Evolutionary conservation across 768 basidiomycete genomes (phyloP).

Genomic region (Sistotremastrum suecicum): DNA sequence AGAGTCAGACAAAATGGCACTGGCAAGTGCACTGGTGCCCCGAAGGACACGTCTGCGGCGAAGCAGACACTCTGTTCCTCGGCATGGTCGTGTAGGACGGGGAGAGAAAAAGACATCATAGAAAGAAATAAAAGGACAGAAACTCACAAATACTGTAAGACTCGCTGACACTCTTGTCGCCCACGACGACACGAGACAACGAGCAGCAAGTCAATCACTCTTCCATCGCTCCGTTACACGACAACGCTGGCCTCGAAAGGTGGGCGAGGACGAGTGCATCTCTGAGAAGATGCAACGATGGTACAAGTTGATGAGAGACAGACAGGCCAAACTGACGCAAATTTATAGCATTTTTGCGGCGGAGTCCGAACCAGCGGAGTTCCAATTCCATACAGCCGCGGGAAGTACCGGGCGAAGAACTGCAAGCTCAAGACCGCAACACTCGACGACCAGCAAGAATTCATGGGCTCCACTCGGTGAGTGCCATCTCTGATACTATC

Average conservation of each 20-base stretch:
- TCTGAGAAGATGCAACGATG: slow-evolving; percentile 6
- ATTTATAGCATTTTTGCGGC: neutral
- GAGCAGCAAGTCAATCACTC: no score
- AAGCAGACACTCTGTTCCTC: slow-evolving; percentile 68
- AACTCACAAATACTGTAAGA: no score
- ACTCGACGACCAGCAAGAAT: slow-evolving; percentile 6
- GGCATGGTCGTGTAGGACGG: slow-evolving; percentile 85
- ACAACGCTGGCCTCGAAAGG: neutral
- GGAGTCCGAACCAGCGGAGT: neutral
- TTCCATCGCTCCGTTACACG: slow-evolving; percentile 9
- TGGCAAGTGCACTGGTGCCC: slow-evolving; percentile 73
- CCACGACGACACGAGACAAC: no score
- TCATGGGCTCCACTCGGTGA: slow-evolving; percentile 6
- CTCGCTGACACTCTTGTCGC: no score
- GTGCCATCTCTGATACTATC: neutral
- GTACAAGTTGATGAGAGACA: slow-evolving; percentile 2
- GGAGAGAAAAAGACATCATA: slow-evolving; percentile 77
- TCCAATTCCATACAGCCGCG: neutral
- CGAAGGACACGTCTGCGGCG: slow-evolving; percentile 51
- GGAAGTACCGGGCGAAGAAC: neutral
- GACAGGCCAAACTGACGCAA: neutral
- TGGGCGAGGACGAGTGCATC: slow-evolving; percentile 4
- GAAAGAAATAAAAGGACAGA: slow-evolving; percentile 1
- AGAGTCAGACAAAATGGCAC: slow-evolving; percentile 72
- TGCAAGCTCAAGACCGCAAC: slow-evolving; percentile 2